Evolutionary conservation across 805 yeast genomes (phyloP), one percentile per base, ranked within the genome.

Genomic region (Brettanomyces bruxellensis): DNA sequence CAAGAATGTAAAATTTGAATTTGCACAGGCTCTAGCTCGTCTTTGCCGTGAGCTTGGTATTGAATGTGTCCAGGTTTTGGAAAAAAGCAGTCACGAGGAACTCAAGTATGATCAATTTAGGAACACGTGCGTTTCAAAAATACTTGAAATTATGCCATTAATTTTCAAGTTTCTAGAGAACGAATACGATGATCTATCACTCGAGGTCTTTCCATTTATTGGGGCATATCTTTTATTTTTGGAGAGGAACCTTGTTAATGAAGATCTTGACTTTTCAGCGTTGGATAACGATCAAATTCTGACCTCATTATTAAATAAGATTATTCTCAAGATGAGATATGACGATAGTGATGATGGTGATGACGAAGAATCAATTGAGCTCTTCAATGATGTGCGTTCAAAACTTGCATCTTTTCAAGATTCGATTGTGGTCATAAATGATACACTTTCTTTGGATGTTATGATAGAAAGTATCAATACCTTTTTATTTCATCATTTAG

Each of bases 111-210:
- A 72, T 48, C 65, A 62, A 23, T 65, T 67, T 51, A 63, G 57
- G 47, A 56, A 53, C 38, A 61, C 66, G 38, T 63, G 68, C 40
- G 64, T 61, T 44, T 69, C 67, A 40, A 75, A 79, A 54, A 68
- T 86, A 18, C 61, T 80, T 28, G 76, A 77, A 47, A 68, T 86
- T 18, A 77, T 87, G 70, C 96, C 97, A 23, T 70, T 80, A 30
- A 70, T 85, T 6, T 72, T 91, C 48, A 73, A 72, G 49, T 86
- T 83, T 52, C 72, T 93, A 59, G 74, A 78, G 30, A 84, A 88
- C 61, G 95, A 83, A 51, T 89, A 83, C 58, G 98, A 93, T 62
- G 97, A 93, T 54, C 83, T 91, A 12, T 79, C 95, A 1, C 71
- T 75, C 36, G 95, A 87, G 61, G 84, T 88, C 5, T 84, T 91